phyloP scores from a whole-genome alignment of 2,329 filamentous ascomycete genomes.

The Parascedosporium putredinis region DNA sequence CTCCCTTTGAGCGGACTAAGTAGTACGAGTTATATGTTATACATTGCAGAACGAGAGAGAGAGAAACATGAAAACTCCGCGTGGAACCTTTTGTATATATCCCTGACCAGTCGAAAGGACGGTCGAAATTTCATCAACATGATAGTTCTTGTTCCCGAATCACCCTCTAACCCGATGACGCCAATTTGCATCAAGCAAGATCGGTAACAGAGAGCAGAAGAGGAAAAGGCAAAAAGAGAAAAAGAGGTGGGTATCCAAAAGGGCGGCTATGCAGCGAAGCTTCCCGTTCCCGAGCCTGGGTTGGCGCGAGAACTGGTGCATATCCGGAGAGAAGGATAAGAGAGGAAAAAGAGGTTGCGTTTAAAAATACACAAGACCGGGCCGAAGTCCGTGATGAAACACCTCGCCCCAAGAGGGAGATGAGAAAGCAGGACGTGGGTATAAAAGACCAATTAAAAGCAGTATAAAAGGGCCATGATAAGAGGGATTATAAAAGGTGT shows the following conservation, averaged over 20 bases:
- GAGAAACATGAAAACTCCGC: too few relatives aligned
- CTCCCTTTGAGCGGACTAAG: background rate
- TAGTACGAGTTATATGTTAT: too few relatives aligned
- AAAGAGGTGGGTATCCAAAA: background rate
- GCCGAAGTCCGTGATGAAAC: background rate
- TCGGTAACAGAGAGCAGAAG: too few relatives aligned
- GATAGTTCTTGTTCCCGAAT: too few relatives aligned
- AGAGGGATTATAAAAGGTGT: background rate
- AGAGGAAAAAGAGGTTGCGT: too few relatives aligned
- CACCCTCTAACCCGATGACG: too few relatives aligned
- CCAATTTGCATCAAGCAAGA: background rate
- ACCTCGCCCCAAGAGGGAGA: background rate
- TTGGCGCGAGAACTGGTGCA: background rate
- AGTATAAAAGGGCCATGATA: background rate
- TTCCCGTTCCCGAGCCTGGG: background rate
- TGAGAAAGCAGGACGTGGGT: background rate
- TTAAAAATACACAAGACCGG: background rate
- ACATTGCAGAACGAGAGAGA: too few relatives aligned
- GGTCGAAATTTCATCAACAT: too few relatives aligned
- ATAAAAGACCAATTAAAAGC: constrained; percentile 3
- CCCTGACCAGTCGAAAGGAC: background rate
- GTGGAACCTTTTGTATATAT: constrained; percentile 1
- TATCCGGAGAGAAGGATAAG: background rate
- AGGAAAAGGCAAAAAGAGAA: too few relatives aligned
- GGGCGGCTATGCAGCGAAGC: background rate